A percentile compares a stretch with the other conserved stretches of the same genome.
These are phyloP conservation scores for Primulina tabacum DNA, from an alignment of 257 asterid species.

Conservation along the genomic window DNA sequence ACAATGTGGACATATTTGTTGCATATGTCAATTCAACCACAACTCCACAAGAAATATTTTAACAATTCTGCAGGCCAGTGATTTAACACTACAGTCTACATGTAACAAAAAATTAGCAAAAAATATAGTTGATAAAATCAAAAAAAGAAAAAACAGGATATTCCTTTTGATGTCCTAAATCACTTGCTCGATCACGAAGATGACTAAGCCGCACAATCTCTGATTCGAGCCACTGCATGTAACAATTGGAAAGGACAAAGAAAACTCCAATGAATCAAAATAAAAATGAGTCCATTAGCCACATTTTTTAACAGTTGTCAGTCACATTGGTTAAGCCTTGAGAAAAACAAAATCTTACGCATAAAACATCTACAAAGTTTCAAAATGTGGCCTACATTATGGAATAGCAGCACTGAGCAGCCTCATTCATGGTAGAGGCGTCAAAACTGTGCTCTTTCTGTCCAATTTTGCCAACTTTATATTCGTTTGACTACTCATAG, in stretches of 20 bases:
- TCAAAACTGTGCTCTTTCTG: too few relatives aligned
- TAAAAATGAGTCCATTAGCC: neutral
- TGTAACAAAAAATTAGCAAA: constrained; percentile 3
- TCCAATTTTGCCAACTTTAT: too few relatives aligned
- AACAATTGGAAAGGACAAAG: neutral
- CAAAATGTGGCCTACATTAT: neutral
- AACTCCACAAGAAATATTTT: neutral
- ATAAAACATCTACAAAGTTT: neutral
- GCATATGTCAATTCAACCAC: neutral
- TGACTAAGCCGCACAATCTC: constrained; percentile 81
- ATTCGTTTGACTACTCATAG: too few relatives aligned
- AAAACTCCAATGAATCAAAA: constrained; percentile 10
- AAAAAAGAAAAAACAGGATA: constrained; percentile 61
- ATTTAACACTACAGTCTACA: neutral
- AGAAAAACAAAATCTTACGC: neutral
- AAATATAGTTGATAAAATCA: constrained; percentile 4
- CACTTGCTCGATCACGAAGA: constrained; percentile 99
- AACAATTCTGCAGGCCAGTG: neutral
- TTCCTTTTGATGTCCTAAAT: constrained; percentile 88
- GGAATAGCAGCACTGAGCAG: neutral
- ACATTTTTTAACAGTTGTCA: neutral
- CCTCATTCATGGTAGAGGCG: neutral
- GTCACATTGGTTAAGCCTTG: neutral
- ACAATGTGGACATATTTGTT: constrained; percentile 2
- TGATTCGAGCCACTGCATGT: constrained; percentile 90